Conservation (phyloP, 2,329 filamentous ascomycete species). For the Chaetomium strumarium region DNA sequence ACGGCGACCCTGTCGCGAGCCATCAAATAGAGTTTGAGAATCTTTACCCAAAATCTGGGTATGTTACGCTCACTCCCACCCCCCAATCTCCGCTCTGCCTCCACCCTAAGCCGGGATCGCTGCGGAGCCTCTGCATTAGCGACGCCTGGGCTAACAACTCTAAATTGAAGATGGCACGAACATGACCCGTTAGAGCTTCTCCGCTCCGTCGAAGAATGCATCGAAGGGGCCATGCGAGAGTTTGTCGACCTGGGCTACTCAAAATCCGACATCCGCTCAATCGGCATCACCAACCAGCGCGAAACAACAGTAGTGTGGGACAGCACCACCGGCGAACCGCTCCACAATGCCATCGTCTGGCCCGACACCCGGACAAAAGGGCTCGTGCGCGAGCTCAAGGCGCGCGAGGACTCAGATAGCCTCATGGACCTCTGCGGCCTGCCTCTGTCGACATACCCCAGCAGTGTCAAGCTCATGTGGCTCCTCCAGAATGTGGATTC, state of each 20-base stretch:
- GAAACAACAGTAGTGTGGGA: constrained; percentile 88
- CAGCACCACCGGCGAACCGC: constrained; percentile 67
- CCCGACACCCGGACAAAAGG: constrained; percentile 72
- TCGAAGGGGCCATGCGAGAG: constrained; percentile 65
- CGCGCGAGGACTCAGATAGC: constrained; percentile 59
- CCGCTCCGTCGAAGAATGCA: constrained; percentile 69
- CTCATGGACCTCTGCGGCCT: constrained; percentile 69
- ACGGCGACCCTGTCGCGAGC: constrained; percentile 69
- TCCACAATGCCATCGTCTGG: constrained; percentile 86
- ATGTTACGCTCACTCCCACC: constrained; percentile 30
- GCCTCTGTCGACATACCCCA: constrained; percentile 82
- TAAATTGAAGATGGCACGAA: constrained; percentile 70
- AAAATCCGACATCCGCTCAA: constrained; percentile 62
- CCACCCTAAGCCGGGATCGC: constrained; percentile 13
- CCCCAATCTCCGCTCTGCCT: not conserved
- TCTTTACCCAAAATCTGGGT: constrained; percentile 80
- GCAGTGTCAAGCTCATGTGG: constrained; percentile 80
- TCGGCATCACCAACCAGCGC: constrained; percentile 87
- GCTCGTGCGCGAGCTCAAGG: constrained; percentile 71
- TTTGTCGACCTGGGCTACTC: constrained; percentile 67
- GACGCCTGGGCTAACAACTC: constrained; percentile 6
- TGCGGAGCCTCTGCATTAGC: not conserved
- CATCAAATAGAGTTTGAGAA: constrained; percentile 87
- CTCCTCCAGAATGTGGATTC: constrained; percentile 64
- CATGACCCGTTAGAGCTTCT: constrained; percentile 77